phyloP scores from a whole-genome alignment of 106 monocot genomes.

The Posidonia australis region DNA sequence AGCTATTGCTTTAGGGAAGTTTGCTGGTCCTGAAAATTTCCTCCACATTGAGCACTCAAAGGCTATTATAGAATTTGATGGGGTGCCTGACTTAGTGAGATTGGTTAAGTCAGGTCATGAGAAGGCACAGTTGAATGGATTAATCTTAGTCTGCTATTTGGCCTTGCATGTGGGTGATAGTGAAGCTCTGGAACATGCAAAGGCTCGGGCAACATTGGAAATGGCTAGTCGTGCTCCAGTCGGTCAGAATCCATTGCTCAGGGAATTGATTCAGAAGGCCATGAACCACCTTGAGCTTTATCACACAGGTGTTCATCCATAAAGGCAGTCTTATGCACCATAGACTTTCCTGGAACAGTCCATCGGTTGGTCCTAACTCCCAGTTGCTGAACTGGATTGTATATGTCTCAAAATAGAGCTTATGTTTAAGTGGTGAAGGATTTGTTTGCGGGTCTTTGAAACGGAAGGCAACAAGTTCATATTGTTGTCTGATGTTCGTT shows the following conservation, averaged over 20 bases:
- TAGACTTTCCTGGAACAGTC: neutral
- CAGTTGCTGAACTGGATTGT: too few species aligned
- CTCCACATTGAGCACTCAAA: slow-evolving; percentile 40
- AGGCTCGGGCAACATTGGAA: slow-evolving; percentile 28
- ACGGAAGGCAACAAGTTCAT: too few species aligned
- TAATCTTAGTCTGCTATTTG: slow-evolving; percentile 37
- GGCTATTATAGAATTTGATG: slow-evolving; percentile 41
- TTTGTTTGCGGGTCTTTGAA: too few species aligned
- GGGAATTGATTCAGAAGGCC: slow-evolving; percentile 40
- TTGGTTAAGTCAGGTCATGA: slow-evolving; percentile 34
- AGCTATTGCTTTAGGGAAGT: slow-evolving; percentile 40
- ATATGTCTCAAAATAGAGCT: too few species aligned
- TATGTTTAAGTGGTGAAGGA: too few species aligned
- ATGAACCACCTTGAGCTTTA: slow-evolving; percentile 51
- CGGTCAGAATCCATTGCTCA: slow-evolving; percentile 30
- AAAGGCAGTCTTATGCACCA: slow-evolving; percentile 2
- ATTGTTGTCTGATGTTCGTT: too few species aligned
- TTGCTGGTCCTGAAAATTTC: slow-evolving; percentile 43
- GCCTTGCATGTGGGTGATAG: slow-evolving; percentile 31
- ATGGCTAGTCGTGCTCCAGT: slow-evolving; percentile 13
- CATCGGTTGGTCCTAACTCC: too few species aligned
- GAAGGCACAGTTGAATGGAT: slow-evolving; percentile 36
- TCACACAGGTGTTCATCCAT: slow-evolving; percentile 17
- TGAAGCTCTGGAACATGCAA: slow-evolving; percentile 38
- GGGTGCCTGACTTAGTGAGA: slow-evolving; percentile 26